These are phyloP conservation scores for Diaporthe sp. DNA, from an alignment of 2,329 filamentous ascomycete species.

Conservation along the genomic window DNA sequence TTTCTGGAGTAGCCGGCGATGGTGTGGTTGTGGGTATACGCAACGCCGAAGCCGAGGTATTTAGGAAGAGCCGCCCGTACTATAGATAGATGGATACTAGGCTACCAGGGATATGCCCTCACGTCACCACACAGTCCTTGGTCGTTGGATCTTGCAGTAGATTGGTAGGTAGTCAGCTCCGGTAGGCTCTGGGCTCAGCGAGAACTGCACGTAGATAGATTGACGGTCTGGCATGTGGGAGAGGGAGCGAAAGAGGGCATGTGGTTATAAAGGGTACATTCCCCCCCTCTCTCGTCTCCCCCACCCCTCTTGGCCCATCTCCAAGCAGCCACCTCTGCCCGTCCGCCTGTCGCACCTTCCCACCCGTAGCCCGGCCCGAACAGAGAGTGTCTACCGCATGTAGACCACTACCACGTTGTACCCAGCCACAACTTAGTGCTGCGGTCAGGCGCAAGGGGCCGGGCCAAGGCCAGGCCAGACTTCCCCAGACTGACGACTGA, in stretches of 20 bases:
- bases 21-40: conserved; percentile 28
- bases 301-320: conserved; percentile 8
- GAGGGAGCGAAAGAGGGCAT: not conserved
- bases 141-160: conserved; percentile 3
- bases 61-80: conserved; percentile 4
- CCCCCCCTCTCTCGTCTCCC: not conserved
- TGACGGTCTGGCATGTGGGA: not conserved
- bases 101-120: not conserved
- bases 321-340: not conserved
- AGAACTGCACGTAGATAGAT: not conserved
- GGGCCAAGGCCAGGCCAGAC: not conserved
- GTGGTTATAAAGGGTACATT: conserved; percentile 9
- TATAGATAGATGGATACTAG: not conserved
- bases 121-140: not conserved
- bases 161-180: not conserved
- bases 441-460: not conserved
- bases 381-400: not conserved
- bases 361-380: not conserved
- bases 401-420: not conserved
- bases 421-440: not conserved
- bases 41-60: conserved; percentile 37
- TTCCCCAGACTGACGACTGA: conserved; percentile 24
- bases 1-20: conserved; percentile 24
- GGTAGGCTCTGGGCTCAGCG: not conserved
- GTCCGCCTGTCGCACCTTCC: not conserved